Evolutionary conservation across 768 basidiomycete genomes (phyloP), one percentile per base, ranked within the genome.

Genomic region (Naematelia aurantialba): DNA sequence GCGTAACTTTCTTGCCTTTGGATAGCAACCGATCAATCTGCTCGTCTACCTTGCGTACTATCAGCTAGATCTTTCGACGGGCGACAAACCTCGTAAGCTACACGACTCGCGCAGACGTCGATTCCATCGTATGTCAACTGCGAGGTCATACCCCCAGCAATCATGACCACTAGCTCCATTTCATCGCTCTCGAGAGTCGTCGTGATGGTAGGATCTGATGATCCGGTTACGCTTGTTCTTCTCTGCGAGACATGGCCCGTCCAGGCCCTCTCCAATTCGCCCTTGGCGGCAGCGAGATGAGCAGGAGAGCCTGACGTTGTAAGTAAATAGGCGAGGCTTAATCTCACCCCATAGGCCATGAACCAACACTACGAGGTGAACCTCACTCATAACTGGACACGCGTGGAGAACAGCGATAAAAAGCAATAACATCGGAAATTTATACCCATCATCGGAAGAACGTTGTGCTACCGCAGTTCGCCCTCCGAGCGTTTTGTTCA

Each of bases 311-410:
- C 52, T 55, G 21, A 2, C 31, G 19, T 51, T 21, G 27, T 27
- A 17, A 8, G 19, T 4, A 27, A 24, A 25, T 45, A 8, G 22
- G 48, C 3, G 13, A 22, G 17, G 34, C 10, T 31, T 17, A 11
- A 5, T 51, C 68, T 53, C 46, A 70, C 68, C 70, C 66, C 68
- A 67, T 31, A 72, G 55, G 45, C 70, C 70, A 50, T 72, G 70
- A 12, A 72, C 68, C 39, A 72, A 62, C 1, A 72, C 61, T 13
- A 67, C 66, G 34, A 72, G 60, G 47, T 72, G 70, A 12, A 66
- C 62, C 24, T 46, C 25, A n/a, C 13, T 55, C 14, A 26, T 13
- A 13, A 24, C 13, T 24, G 24, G 14, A 13, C 13, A 39, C 27
- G 26, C 57, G 24, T 45, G 30, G 31, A 22, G 44, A 46, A 42